A percentile compares a stretch with the other conserved stretches of the same genome.
These are phyloP conservation scores for Globisporangium lucens DNA, from an alignment of 352 stramenopile species.

Conservation along the genomic window DNA sequence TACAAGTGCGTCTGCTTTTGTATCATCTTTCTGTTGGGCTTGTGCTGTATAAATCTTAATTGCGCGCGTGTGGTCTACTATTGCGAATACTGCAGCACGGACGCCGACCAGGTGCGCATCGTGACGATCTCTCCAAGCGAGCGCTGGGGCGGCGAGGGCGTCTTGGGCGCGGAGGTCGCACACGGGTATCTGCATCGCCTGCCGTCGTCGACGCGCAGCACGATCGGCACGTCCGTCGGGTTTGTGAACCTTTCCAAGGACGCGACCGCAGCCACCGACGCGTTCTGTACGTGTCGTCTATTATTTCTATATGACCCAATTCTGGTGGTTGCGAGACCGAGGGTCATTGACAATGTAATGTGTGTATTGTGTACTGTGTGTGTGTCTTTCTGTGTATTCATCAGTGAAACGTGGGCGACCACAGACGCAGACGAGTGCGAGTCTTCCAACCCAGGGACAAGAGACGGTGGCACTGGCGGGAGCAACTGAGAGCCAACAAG, in stretches of 20 bases:
- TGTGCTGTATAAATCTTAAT: not conserved
- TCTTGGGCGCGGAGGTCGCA: constrained; percentile 93
- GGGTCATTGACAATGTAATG: not conserved
- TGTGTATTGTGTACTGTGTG: not conserved
- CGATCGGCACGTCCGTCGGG: constrained; percentile 65
- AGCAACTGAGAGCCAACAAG: not conserved
- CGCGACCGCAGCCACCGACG: constrained; percentile 71
- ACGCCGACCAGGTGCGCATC: constrained; percentile 92
- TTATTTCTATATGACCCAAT: not conserved
- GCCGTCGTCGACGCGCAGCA: constrained; percentile 56
- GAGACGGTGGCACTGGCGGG: not conserved
- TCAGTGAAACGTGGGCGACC: constrained; percentile 15
- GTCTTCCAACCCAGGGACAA: not conserved
- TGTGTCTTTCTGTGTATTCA: not conserved
- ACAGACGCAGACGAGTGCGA: not conserved
- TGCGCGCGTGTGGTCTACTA: not conserved
- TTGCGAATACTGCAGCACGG: constrained; percentile 35
- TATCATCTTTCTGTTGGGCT: not conserved
- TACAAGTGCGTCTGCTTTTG: constrained; percentile 83
- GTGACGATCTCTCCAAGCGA: constrained; percentile 83
- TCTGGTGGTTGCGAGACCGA: not conserved
- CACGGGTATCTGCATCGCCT: constrained; percentile 96
- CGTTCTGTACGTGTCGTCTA: constrained; percentile 48
- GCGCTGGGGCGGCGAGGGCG: constrained; percentile 88
- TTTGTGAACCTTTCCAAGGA: constrained; percentile 77